Conservation (phyloP, 2,329 filamentous ascomycete species). For the Penicillium sp. region DNA sequence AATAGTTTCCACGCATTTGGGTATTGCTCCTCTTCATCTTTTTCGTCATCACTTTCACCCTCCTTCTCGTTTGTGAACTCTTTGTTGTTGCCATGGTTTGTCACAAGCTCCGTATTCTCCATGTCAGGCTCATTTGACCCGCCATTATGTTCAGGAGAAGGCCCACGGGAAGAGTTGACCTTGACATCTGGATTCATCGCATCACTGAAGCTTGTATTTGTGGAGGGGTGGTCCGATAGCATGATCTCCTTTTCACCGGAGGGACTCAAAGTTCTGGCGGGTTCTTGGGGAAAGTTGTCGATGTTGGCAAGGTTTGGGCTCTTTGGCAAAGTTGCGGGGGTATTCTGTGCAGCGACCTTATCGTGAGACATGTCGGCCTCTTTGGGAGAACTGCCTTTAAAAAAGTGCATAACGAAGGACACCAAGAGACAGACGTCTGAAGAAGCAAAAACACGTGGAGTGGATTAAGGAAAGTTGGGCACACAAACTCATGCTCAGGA, state of each 20-base stretch:
- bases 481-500: neutral
- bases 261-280: constrained; percentile 9
- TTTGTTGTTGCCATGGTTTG: constrained; percentile 10
- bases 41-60: constrained; percentile 4
- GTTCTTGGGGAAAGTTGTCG: constrained; percentile 4
- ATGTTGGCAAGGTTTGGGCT: constrained; percentile 1
- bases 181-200: constrained; percentile 11
- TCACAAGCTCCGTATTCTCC: constrained; percentile 18
- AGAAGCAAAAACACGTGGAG: neutral
- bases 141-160: neutral
- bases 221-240: constrained; percentile 15
- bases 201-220: neutral
- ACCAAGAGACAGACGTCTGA: neutral
- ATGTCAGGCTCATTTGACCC: constrained; percentile 17
- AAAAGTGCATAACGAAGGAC: constrained; percentile 7
- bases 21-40: constrained; percentile 31
- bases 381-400: constrained; percentile 10
- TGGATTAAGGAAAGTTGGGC: constrained; percentile 1
- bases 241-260: constrained; percentile 28
- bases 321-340: neutral
- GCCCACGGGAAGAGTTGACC: neutral
- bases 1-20: constrained; percentile 33
- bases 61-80: constrained; percentile 9
- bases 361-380: constrained; percentile 2
- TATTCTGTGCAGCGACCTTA: neutral